These are phyloP conservation scores for Lobosporangium transversale DNA, from an alignment of 192 early-diverging fungal genomes.

Conservation along the genomic window DNA sequence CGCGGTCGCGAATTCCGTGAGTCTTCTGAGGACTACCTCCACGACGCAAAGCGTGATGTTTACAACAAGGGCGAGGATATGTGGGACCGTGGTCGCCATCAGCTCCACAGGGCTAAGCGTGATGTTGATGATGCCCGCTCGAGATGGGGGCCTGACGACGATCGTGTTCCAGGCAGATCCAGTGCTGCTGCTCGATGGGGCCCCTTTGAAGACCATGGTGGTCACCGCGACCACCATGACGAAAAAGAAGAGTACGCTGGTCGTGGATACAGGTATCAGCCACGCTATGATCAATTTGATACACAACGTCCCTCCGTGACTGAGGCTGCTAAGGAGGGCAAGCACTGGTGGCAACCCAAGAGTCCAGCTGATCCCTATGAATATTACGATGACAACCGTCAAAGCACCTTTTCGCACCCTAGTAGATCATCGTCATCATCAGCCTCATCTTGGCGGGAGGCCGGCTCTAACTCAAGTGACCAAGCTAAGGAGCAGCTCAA, in stretches of 20 bases:
- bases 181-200: conserved; percentile 10
- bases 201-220: background rate
- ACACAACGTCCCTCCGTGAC: conserved; percentile 40
- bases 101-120: conserved; percentile 14
- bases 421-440: background rate
- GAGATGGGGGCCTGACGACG: background rate
- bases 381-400: conserved; percentile 13
- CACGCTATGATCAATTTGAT: background rate
- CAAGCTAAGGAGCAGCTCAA: conserved; percentile 12
- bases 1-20: conserved; percentile 18
- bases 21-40: conserved; percentile 10
- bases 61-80: conserved; percentile 21
- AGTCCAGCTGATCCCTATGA: conserved; percentile 32
- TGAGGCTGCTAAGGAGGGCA: conserved; percentile 35
- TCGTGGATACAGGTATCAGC: conserved; percentile 3
- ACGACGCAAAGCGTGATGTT: conserved; percentile 26
- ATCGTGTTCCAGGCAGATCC: background rate
- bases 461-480: conserved; percentile 8
- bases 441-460: conserved; percentile 30
- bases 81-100: conserved; percentile 18
- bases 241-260: conserved; percentile 19
- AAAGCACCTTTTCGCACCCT: background rate
- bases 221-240: conserved; percentile 11
- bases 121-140: conserved; percentile 12
- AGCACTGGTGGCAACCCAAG: conserved; percentile 38